Evolutionary conservation across 345 rosid species (phyloP).

Genomic region (Crucihimalaya himalaica): DNA sequence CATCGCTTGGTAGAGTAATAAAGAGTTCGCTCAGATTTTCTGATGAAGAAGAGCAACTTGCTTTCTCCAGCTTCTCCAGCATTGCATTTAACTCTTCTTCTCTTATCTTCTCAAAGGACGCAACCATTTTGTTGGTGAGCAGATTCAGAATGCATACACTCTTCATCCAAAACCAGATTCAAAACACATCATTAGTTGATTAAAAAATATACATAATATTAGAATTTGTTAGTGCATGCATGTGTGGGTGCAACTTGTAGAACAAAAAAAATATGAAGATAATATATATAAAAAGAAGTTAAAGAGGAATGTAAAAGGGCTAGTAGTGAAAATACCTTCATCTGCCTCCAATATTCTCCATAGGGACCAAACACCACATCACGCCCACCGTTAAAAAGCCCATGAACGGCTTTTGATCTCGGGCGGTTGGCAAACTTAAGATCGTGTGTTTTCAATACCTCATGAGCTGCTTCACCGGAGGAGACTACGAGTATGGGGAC

Average conservation of each 20-base stretch:
- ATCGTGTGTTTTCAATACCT: conserved; percentile 63
- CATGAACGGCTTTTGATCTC: conserved; percentile 1
- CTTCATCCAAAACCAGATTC: conserved; percentile 16
- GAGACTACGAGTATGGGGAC: conserved; percentile 53
- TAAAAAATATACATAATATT: neutral
- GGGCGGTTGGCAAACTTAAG: conserved; percentile 51
- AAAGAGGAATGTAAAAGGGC: neutral
- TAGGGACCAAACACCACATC: conserved; percentile 52
- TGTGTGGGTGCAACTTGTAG: neutral
- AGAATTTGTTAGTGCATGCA: neutral
- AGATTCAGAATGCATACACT: conserved; percentile 51
- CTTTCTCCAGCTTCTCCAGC: conserved; percentile 34
- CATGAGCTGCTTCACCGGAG: conserved; percentile 47
- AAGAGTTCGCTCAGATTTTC: conserved; percentile 48
- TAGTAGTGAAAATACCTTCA: conserved; percentile 36
- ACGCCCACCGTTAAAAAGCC: conserved; percentile 43
- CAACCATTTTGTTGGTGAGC: conserved; percentile 50
- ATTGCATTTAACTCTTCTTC: conserved; percentile 52
- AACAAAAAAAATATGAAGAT: neutral
- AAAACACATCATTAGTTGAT: neutral
- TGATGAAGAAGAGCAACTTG: conserved; percentile 20
- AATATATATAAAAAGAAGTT: too few species aligned
- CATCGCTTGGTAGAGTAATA: conserved; percentile 39
- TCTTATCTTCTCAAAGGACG: conserved; percentile 41
- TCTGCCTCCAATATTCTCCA: conserved; percentile 71